Base-by-base conservation (phyloP, 169 alveolate genomes). In the Plasmodium vivax region DNA sequence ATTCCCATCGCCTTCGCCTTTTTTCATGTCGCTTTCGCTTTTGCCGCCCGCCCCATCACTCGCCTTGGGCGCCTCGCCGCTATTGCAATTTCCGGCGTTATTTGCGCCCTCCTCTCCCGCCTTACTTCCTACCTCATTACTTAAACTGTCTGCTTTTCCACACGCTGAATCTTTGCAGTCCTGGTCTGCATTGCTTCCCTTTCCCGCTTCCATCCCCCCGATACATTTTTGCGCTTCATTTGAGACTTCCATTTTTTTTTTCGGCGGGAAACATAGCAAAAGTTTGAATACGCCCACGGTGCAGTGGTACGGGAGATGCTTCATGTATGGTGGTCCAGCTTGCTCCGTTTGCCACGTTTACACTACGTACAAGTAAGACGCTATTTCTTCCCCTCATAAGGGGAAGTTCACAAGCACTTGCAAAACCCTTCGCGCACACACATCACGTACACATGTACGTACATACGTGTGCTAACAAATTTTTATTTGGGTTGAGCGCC, bases 241-340 rank as follows among this genome's bases (percentile, higher is more conserved):
- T 83, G 62, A 30, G 34, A 58, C 19, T 82, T 82, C 68, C 68
- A 32, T 82, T 51, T 27, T 51, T 82, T 19, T 82, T 51, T 43
- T 27, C 10, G 72, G 72, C 73, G 56, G 73, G 72, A 83, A 83
- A 68, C 77, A 68, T 68, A 68, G 77, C 38, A 68, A 68, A 68
- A 0, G 38, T 68, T 68, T 68, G 32, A 68, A 68, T 68, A 27
- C 23, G 43, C 41, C 23, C 77, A 68, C 77, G 14, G 32, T 68
- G 77, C 8, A 19, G 41, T 23, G 41, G 14, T 68, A 30, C 38
- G 77, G 43, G 12, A 68, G n/a, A 68, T 68, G 77, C 38, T 68
- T 68, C 77, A 68, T 30, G 77, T 68, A 30, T 68, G 43, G 32
- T 27, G 19, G 38, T 68, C n/a, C 32, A 19, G 32, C 38, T 68